phyloP scores from a whole-genome alignment of 306 rosid genomes.

The Glycine latifolia region DNA sequence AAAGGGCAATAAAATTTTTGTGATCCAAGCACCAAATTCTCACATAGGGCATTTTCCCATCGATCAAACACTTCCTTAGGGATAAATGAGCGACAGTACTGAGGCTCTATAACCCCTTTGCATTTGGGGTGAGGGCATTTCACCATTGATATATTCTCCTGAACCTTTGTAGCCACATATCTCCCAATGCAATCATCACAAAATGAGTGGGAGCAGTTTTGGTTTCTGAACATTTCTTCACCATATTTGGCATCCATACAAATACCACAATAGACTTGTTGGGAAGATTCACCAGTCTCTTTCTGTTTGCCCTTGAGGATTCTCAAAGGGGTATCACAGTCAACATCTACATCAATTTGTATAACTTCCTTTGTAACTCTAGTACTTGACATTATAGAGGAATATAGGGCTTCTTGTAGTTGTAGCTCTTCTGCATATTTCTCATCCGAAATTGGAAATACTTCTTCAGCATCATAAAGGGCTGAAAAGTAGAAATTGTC shows the following conservation, averaged over 20 bases:
- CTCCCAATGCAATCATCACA: constrained; percentile 58
- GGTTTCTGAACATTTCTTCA: constrained; percentile 54
- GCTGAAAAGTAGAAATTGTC: constrained; percentile 1
- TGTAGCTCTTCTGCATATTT: constrained; percentile 63
- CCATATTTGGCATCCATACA: constrained; percentile 62
- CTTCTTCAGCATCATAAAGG: constrained; percentile 2
- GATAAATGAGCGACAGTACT: constrained; percentile 43
- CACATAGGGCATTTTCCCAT: constrained; percentile 66
- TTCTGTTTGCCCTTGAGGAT: constrained; percentile 14
- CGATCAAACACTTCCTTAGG: constrained; percentile 64
- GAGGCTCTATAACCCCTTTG: constrained; percentile 55
- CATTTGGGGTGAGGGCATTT: constrained; percentile 69
- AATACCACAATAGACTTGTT: constrained; percentile 51
- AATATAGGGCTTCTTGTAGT: constrained; percentile 67
- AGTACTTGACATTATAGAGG: constrained; percentile 44
- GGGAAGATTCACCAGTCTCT: constrained; percentile 46
- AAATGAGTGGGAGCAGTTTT: constrained; percentile 57
- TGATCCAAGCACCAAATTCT: constrained; percentile 50
- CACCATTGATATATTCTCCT: constrained; percentile 53
- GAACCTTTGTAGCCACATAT: constrained; percentile 59
- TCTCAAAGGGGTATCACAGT: not conserved
- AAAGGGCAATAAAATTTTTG: constrained; percentile 64
- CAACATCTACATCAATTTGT: not conserved
- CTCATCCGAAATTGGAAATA: constrained; percentile 48
- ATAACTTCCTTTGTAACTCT: not conserved